Evolutionary conservation across 257 asterid species (phyloP), one percentile per base, ranked within the genome.

Genomic region (Solanum megistacrolobum): DNA sequence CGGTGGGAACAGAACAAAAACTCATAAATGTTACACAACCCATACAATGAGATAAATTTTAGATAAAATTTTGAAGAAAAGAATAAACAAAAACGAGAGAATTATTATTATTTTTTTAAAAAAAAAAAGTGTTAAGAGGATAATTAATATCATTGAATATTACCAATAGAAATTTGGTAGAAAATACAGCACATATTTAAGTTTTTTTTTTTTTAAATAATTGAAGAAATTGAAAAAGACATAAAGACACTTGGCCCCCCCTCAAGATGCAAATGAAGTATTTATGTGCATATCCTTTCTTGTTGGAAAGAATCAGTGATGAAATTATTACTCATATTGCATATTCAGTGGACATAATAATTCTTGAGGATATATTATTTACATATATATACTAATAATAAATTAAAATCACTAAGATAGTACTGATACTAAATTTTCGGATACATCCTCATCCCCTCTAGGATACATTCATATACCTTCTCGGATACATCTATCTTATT

Each of bases 401-500:
- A 48, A 48, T 48, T 48, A 48, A 1, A 48, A 48, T 48, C 21
- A 48, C 3, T 48, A 5, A 48, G 21, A 48, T 48, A 48, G 21
- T 14, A 48, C 8, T 48, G 2, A 14, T 5, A 48, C 3, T 2
- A 14, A 14, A 48, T 48, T 48, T 14, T 48, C 3, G 21, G 3
- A 48, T 48, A 48, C 8, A 48, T 14, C 20, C 7, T 0, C 3
- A 5, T 14, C 7, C 21, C 7, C 60, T 48, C 3, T 14, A 5
- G 3, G 7, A 48, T 48, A 48, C 8, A 14, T 48, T 48, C 1
- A 1, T 48, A 0, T 2, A 2, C 3, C 7, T 48, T 48, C 1
- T 48, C 6, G 1, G 3, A 48, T 14, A 14, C 6, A 48, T 14
- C 21, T 14, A 0, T 48, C 21, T 0, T 1, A 5, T 1, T 14